Evolutionary conservation across 1,139 yeast species (phyloP).

Genomic region (Yamadazyma triangularis): DNA sequence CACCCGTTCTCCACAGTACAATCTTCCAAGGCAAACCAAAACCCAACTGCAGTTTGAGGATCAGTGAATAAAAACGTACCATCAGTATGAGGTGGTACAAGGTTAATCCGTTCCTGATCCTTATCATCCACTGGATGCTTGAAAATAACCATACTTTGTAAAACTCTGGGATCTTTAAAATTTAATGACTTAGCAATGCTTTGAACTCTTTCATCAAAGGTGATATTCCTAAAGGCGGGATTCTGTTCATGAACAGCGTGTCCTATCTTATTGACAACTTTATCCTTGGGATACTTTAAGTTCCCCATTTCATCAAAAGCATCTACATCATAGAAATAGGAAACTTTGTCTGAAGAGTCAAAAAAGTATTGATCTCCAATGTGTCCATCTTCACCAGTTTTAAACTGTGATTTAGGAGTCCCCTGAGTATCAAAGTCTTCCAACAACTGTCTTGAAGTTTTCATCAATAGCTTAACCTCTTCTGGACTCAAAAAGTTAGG

Average conservation of each 20-base stretch:
- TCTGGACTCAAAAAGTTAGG: conserved; percentile 47
- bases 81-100: conserved; percentile 78
- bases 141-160: conserved; percentile 78
- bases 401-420: conserved; percentile 74
- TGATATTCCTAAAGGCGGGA: conserved; percentile 41
- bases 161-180: conserved; percentile 61
- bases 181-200: conserved; percentile 51
- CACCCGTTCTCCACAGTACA: conserved; percentile 70
- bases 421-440: conserved; percentile 44
- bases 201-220: conserved; percentile 48
- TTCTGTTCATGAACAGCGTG: conserved; percentile 67
- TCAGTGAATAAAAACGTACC: conserved; percentile 68
- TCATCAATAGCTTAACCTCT: conserved; percentile 36
- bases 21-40: conserved; percentile 80
- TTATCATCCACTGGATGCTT: conserved; percentile 52
- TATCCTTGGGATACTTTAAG: conserved; percentile 48
- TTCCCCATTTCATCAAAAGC: conserved; percentile 55
- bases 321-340: conserved; percentile 68
- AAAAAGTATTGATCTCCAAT: conserved; percentile 73
- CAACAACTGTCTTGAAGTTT: conserved; percentile 43
- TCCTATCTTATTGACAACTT: conserved; percentile 72
- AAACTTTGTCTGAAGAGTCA: conserved; percentile 63
- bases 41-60: conserved; percentile 72
- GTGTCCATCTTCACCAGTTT: conserved; percentile 61
- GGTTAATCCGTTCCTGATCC: conserved; percentile 46